Evolutionary conservation across 2,329 filamentous ascomycete species (phyloP), one percentile per base, ranked within the genome.

Genomic region (Neofusicoccum sp.): DNA sequence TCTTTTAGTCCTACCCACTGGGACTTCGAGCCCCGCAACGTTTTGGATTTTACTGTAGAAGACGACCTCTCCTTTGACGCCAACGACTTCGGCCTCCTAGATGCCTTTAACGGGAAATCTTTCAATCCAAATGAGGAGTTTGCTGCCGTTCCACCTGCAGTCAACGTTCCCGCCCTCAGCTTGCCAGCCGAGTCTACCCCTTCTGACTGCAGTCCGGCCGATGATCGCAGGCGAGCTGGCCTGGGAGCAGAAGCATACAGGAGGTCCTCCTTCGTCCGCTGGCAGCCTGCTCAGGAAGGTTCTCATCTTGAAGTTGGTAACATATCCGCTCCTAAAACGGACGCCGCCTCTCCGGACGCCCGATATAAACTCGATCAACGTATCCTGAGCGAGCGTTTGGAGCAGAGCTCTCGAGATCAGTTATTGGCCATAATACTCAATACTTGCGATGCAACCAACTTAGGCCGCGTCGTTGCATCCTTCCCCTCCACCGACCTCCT

Each of bases 351-450:
- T 5, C 45, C 58, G 1, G 58, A 60, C 8, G 38, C 44, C 6
- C 34, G 58, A 38, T 60, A 60, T 38, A 60, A 49, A 44, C 24
- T 43, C 24, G 58, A 60, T 8, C 53, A 51, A 16, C 54, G 45
- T 11, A 48, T 61, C 6, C 31, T 57, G 28, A 26, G n/a, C 38
- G 49, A 57, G 16, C 59, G 41, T 8, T 24, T 61, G 16, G 47
- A 49, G 14, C 59, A 56, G 34, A 61, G 59, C 12, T 75, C 75
- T 20, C 73, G 78, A 31, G 88, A 91, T 70, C 81, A 80, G 48
- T 80, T 89, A 1, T 75, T 91, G 60, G 86, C 83, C 9, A 80
- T 89, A 61, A 82, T 90, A 1, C 74, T 90, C 36, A 79, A 80
- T 53, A 85, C 82, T 3, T 87, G 83, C 65, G 82, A 81, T 48